These are phyloP conservation scores for Solanum pennellii DNA, from an alignment of 257 asterid species.

Conservation along the genomic window DNA sequence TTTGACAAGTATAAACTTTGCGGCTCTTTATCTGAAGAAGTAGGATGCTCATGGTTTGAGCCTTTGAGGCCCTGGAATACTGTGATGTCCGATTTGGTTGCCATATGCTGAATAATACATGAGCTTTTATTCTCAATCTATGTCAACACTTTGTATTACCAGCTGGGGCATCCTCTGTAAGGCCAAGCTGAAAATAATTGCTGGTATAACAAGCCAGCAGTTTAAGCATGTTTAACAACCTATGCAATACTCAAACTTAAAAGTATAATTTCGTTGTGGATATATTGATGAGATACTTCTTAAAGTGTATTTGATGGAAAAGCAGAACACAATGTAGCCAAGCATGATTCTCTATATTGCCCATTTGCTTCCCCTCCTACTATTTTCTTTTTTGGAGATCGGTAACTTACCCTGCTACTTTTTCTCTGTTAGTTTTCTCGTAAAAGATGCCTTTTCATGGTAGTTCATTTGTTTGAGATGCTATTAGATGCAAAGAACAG, in stretches of 20 bases:
- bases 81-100: not conserved
- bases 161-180: not conserved
- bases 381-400: not conserved
- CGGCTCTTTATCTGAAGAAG: not conserved
- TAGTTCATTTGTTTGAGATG: not conserved
- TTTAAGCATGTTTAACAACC: not conserved
- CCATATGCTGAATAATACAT: not conserved
- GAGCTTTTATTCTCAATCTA: not conserved
- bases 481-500: not conserved
- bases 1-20: not conserved
- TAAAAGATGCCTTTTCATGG: not conserved
- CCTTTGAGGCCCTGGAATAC: not conserved
- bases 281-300: not conserved
- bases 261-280: not conserved
- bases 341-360: not conserved
- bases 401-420: not conserved
- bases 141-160: not conserved
- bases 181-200: not conserved
- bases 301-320: not conserved
- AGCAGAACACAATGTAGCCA: not conserved
- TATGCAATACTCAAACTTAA: not conserved
- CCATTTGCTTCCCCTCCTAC: not conserved
- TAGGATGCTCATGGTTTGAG: not conserved
- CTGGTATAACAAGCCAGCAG: not conserved
- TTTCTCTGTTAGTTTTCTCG: not conserved